Percentiles rank a stretch among this genome's conserved stretches.
Evolutionary conservation across 352 stramenopile species (phyloP).

Genomic region (Albugo laibachii): DNA sequence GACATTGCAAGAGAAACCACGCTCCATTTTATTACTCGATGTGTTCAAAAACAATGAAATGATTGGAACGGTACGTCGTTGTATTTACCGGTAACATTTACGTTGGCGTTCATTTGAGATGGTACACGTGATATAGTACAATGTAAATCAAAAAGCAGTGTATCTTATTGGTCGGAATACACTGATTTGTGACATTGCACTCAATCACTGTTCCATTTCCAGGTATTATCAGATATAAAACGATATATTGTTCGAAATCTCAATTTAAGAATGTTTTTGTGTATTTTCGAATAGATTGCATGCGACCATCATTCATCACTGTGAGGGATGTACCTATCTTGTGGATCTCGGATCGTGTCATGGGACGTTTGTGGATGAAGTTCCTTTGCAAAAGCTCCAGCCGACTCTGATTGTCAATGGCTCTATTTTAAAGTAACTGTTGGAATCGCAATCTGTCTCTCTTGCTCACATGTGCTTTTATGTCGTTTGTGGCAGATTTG

Average conservation of each 20-base stretch:
- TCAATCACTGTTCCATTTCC: conserved; percentile 72
- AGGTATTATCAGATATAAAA: conserved; percentile 5
- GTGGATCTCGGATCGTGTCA: conserved; percentile 63
- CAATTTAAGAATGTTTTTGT: too few relatives aligned
- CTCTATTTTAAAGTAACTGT: conserved; percentile 22
- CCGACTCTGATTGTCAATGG: conserved; percentile 50
- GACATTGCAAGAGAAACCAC: conserved; percentile 29
- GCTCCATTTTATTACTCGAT: conserved; percentile 39
- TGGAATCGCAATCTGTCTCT: background rate
- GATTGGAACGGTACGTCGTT: conserved; percentile 28
- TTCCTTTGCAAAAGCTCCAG: conserved; percentile 29
- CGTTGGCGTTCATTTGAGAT: background rate
- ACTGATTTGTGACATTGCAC: conserved; percentile 52
- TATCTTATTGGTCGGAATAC: conserved; percentile 64
- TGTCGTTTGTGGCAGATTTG: conserved; percentile 19
- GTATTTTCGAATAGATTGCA: conserved; percentile 21
- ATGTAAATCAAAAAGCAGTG: conserved; percentile 50
- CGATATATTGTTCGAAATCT: too few relatives aligned
- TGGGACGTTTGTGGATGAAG: conserved; percentile 51
- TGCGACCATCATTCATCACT: conserved; percentile 49
- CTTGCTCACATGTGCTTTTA: background rate
- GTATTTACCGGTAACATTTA: background rate
- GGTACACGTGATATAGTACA: conserved; percentile 17
- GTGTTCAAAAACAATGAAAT: conserved; percentile 71
- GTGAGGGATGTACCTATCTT: conserved; percentile 48